phyloP scores from a whole-genome alignment of 768 basidiomycete species.

The Leccinum sublutescens region DNA sequence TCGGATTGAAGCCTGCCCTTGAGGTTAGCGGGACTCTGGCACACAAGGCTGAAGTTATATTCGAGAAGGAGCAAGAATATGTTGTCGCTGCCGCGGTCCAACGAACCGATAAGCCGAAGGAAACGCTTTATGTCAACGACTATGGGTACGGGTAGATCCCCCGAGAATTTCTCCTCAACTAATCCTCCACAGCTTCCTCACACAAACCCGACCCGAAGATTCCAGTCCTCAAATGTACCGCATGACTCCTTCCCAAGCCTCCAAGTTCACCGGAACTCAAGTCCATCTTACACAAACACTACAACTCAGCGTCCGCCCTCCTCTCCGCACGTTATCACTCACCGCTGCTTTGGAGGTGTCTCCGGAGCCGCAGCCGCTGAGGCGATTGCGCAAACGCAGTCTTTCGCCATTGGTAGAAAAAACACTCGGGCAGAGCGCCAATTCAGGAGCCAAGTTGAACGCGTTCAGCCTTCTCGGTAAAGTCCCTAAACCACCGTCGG shows the following conservation, averaged over 20 bases:
- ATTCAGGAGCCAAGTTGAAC: conserved; percentile 32
- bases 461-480: conserved; percentile 48
- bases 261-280: conserved; percentile 25
- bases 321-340: conserved; percentile 33
- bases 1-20: conserved; percentile 54
- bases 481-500: conserved; percentile 18
- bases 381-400: conserved; percentile 31
- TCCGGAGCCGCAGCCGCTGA: conserved; percentile 21
- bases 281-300: conserved; percentile 12
- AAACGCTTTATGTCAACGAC: conserved; percentile 65
- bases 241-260: conserved; percentile 42
- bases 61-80: conserved; percentile 77
- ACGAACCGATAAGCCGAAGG: conserved; percentile 32
- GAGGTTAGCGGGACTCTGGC: conserved; percentile 53
- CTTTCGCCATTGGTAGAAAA: conserved; percentile 26
- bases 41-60: conserved; percentile 67
- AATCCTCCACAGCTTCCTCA: conserved; percentile 57
- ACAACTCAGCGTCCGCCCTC: conserved; percentile 18
- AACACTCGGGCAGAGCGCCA: background rate
- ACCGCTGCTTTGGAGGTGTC: conserved; percentile 20
- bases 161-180: background rate
- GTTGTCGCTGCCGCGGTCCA: conserved; percentile 43
- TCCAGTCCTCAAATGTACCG: conserved; percentile 50
- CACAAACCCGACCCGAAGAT: conserved; percentile 66
- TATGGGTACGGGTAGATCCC: conserved; percentile 53